A percentile compares a stretch with the other conserved stretches of the same genome.
These are phyloP conservation scores for Aspergillus eucalypticola DNA, from an alignment of 2,329 filamentous ascomycete species.

Conservation along the genomic window DNA sequence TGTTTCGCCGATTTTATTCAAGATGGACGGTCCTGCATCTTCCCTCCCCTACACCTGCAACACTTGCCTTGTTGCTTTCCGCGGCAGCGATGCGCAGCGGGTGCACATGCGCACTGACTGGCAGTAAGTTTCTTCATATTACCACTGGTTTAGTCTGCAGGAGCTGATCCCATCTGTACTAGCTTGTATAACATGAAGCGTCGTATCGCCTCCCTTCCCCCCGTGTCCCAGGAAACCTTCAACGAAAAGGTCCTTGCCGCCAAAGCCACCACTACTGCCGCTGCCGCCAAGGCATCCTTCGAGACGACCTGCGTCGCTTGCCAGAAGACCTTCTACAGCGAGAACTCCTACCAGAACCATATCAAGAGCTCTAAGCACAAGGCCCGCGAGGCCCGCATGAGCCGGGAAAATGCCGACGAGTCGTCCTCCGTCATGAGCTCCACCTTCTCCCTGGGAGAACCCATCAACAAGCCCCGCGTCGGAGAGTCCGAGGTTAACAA, in stretches of 20 bases:
- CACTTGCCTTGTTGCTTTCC: constrained; percentile 94
- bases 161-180: constrained; percentile 8
- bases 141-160: background rate
- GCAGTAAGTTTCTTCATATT: constrained; percentile 68
- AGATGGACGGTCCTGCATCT: constrained; percentile 29
- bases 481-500: constrained; percentile 74
- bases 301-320: constrained; percentile 81
- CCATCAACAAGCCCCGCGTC: constrained; percentile 59
- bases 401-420: constrained; percentile 59
- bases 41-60: constrained; percentile 96
- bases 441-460: constrained; percentile 86
- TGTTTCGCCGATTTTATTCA: constrained; percentile 29
- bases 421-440: constrained; percentile 84
- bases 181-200: constrained; percentile 97
- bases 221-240: constrained; percentile 88
- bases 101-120: constrained; percentile 98
- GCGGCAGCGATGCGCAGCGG: constrained; percentile 88
- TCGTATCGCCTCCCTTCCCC: constrained; percentile 83
- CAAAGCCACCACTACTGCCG: constrained; percentile 78
- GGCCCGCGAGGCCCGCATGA: constrained; percentile 59
- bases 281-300: constrained; percentile 84
- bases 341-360: constrained; percentile 94
- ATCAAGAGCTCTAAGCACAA: constrained; percentile 88
- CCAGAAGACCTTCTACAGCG: constrained; percentile 91
- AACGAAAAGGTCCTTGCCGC: constrained; percentile 94